phyloP scores from a whole-genome alignment of 129 eudicot species.

The Gnaphalium uliginosum region DNA sequence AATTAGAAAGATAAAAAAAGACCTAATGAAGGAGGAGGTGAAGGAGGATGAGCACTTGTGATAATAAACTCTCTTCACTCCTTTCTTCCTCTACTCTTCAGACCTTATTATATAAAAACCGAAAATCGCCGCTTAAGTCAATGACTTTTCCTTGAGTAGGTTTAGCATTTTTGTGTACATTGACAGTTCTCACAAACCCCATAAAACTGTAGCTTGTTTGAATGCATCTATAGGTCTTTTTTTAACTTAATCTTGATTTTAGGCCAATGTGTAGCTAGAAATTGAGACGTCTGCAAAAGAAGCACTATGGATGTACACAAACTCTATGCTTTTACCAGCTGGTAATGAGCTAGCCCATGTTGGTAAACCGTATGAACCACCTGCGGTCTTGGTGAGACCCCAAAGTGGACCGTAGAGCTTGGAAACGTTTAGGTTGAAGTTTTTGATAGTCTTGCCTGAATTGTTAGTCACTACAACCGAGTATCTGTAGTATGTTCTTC shows the following conservation, averaged over 20 bases:
- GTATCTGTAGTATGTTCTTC: constrained; percentile 86
- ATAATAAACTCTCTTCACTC: constrained; percentile 79
- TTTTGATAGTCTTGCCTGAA: constrained; percentile 64
- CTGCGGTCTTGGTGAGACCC: constrained; percentile 74
- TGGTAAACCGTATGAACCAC: constrained; percentile 66
- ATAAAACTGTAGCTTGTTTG: constrained; percentile 27
- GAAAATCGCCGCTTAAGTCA: constrained; percentile 27
- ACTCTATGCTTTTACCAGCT: constrained; percentile 84
- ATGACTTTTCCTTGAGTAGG: constrained; percentile 29
- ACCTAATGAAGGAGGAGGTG: constrained; percentile 58
- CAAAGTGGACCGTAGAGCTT: constrained; percentile 89
- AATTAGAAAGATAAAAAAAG: constrained; percentile 28
- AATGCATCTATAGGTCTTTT: constrained; percentile 5
- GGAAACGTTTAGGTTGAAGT: constrained; percentile 61
- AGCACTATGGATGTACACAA: constrained; percentile 81
- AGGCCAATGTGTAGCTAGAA: constrained; percentile 67
- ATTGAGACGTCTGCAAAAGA: constrained; percentile 67
- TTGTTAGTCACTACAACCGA: constrained; percentile 73
- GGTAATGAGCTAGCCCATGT: constrained; percentile 68
- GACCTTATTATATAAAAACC: constrained; percentile 39
- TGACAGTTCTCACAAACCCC: constrained; percentile 57
- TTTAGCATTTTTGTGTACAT: constrained; percentile 34
- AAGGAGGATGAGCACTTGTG: constrained; percentile 97
- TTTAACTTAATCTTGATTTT: constrained; percentile 25
- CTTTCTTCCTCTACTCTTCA: constrained; percentile 64